Conservation (phyloP, 2,329 filamentous ascomycete species). For the Ophiostoma himal-ulmi region DNA sequence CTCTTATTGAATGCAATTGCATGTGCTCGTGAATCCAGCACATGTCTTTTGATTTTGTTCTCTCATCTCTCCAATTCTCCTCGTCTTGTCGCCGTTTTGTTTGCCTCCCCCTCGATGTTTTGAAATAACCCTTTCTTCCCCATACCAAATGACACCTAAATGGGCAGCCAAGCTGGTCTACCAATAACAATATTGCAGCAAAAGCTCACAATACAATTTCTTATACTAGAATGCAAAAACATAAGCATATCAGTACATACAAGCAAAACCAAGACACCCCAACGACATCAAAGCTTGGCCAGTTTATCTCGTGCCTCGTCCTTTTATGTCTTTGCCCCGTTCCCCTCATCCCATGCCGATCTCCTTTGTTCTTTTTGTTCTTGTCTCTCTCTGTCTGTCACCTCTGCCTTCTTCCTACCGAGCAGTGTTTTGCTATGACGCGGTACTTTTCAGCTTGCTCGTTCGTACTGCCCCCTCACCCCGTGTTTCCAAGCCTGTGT, state of each 20-base stretch:
- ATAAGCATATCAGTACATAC: no score
- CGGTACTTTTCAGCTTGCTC: background rate
- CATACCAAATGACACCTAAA: background rate
- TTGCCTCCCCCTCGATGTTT: background rate
- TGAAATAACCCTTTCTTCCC: background rate
- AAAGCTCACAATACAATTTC: background rate
- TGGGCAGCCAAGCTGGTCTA: constrained; percentile 6
- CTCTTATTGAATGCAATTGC: background rate
- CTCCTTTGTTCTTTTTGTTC: background rate
- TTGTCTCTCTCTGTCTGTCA: background rate
- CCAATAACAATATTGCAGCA: background rate
- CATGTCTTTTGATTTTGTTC: background rate
- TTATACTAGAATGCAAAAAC: no score
- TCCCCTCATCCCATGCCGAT: background rate
- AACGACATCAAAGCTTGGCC: background rate
- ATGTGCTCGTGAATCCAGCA: background rate
- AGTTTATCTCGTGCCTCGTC: background rate
- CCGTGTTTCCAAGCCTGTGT: background rate
- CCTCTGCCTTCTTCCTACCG: background rate
- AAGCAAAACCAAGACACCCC: background rate
- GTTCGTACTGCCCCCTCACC: background rate
- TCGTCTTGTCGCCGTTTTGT: background rate
- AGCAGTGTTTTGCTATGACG: background rate
- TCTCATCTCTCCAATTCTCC: background rate
- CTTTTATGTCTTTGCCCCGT: background rate